Conservation (phyloP, 2,329 filamentous ascomycete genomes). For the Aspergillus flavus region DNA sequence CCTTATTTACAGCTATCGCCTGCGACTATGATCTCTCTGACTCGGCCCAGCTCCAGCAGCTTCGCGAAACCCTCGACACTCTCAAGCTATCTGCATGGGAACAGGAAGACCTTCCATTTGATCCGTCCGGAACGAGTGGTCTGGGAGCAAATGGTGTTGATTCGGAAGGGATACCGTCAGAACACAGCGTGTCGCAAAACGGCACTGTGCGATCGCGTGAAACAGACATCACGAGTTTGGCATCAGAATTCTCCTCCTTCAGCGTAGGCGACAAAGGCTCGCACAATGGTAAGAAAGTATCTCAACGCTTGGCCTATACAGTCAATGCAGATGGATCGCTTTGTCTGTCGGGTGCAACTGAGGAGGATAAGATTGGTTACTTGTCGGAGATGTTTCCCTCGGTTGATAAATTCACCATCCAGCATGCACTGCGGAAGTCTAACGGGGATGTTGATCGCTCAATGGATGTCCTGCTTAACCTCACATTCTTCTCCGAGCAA, state of each 20-base stretch:
- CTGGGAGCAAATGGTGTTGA: constrained; percentile 28
- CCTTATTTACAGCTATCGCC: constrained; percentile 74
- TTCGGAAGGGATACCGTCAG: constrained; percentile 27
- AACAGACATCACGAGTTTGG: constrained; percentile 55
- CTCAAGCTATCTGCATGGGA: constrained; percentile 74
- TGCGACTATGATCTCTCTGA: constrained; percentile 70
- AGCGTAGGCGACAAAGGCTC: constrained; percentile 29
- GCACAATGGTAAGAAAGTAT: constrained; percentile 12
- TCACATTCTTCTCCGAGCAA: constrained; percentile 73
- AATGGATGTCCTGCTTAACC: constrained; percentile 78
- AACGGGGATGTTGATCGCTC: constrained; percentile 68
- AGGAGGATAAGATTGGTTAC: constrained; percentile 64
- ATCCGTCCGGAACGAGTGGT: constrained; percentile 71
- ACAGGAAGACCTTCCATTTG: constrained; percentile 66
- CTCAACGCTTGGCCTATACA: constrained; percentile 28
- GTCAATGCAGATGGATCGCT: constrained; percentile 32
- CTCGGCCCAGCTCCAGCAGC: constrained; percentile 54
- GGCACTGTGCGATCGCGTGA: constrained; percentile 45
- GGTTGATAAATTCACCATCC: constrained; percentile 67
- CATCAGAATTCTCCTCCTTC: constrained; percentile 48
- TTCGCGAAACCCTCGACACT: constrained; percentile 63
- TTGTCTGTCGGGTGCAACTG: constrained; percentile 30
- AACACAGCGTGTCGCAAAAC: constrained; percentile 32
- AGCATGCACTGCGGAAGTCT: constrained; percentile 67
- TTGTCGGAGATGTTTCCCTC: constrained; percentile 73